Conservation (phyloP, 257 asterid genomes). For the Catharanthus roseus region DNA sequence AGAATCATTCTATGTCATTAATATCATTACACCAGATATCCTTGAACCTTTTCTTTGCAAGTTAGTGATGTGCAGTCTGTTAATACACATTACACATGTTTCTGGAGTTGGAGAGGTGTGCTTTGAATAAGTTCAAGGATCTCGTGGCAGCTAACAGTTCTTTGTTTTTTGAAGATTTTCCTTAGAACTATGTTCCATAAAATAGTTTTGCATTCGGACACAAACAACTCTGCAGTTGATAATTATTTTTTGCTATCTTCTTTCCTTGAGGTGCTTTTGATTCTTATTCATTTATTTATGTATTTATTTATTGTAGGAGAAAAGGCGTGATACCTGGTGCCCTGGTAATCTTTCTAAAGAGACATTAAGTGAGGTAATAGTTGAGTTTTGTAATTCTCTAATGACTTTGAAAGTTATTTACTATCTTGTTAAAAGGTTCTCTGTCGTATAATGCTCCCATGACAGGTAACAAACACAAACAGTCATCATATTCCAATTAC, state of each 20-base stretch:
- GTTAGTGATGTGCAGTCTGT: background rate
- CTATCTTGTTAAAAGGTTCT: background rate
- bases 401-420: background rate
- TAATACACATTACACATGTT: background rate
- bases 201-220: background rate
- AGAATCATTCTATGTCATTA: background rate
- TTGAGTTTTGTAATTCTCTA: background rate
- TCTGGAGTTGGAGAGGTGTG: background rate
- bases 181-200: background rate
- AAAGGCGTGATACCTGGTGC: slow-evolving; percentile 98
- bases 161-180: background rate
- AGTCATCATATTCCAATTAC: background rate
- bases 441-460: background rate
- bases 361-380: slow-evolving; percentile 54
- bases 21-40: background rate
- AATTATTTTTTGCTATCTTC: slow-evolving; percentile 4
- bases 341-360: slow-evolving; percentile 61
- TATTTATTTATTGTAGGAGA: slow-evolving; percentile 40
- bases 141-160: background rate
- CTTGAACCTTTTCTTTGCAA: too few species aligned
- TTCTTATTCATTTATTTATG: slow-evolving; percentile 16
- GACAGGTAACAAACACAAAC: background rate
- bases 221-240: background rate
- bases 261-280: slow-evolving; percentile 9
- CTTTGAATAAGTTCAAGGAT: background rate